Evolutionary conservation across 768 basidiomycete species (phyloP).

Genomic region (Boletellus sp.): DNA sequence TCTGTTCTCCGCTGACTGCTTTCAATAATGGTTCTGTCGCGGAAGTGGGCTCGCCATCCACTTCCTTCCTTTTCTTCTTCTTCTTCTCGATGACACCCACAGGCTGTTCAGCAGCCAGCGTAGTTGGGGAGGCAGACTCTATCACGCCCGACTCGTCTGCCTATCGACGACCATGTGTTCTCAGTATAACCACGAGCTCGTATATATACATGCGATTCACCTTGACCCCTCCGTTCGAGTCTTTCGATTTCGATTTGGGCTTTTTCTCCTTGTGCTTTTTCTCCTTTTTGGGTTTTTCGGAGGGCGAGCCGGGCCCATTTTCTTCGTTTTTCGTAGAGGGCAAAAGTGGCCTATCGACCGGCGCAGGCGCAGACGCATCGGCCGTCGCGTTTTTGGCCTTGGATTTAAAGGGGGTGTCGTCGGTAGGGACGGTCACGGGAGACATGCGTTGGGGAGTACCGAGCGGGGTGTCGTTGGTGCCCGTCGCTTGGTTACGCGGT

Average conservation of each 20-base stretch:
- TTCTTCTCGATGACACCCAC: conserved; percentile 5
- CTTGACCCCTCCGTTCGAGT: conserved; percentile 1
- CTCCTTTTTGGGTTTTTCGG: conserved; percentile 15
- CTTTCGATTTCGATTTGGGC: conserved; percentile 12
- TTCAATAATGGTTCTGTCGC: no score
- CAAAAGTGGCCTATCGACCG: neutral
- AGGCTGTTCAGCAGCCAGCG: neutral
- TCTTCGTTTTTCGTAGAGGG: conserved; percentile 3
- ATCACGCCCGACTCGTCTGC: neutral
- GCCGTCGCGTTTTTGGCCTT: neutral
- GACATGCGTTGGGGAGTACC: conserved; percentile 58
- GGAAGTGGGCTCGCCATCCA: no score
- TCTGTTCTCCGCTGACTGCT: no score
- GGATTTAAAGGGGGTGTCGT: conserved; percentile 1
- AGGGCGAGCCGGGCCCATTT: neutral
- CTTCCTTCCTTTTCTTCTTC: conserved; percentile 14
- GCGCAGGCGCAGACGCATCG: neutral
- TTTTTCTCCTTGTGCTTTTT: conserved; percentile 21
- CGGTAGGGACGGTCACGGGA: conserved; percentile 32
- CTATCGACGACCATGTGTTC: conserved; percentile 5
- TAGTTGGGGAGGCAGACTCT: neutral
- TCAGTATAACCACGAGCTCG: conserved; percentile 8
- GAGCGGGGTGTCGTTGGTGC: conserved; percentile 70
- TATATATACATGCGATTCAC: conserved; percentile 12
- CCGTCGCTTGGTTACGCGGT: conserved; percentile 38